A percentile compares a stretch with the other conserved stretches of the same genome.
Evolutionary conservation across 148 eudicot genomes (phyloP).

Genomic region (Bassia scoparia): DNA sequence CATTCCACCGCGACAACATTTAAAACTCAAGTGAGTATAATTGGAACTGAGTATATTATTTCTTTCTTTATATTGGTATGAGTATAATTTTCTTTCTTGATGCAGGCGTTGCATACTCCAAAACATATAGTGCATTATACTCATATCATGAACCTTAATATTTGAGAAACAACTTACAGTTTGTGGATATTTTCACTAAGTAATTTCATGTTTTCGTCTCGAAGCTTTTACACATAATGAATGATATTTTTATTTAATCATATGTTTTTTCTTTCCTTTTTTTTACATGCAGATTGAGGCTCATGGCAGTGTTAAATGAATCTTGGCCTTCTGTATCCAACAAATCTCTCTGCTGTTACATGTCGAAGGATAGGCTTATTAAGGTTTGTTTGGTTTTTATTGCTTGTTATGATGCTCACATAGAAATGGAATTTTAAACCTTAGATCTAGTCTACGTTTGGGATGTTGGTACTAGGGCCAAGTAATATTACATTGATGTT

Average conservation of each 20-base stretch:
- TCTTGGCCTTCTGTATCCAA: constrained; percentile 68
- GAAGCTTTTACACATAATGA: background rate
- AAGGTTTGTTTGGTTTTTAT: constrained; percentile 49
- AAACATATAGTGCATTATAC: constrained; percentile 84
- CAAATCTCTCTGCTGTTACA: constrained; percentile 74
- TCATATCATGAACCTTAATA: constrained; percentile 62
- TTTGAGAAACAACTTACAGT: constrained; percentile 79
- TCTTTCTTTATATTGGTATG: no score
- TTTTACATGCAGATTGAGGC: constrained; percentile 75
- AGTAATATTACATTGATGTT: constrained; percentile 51
- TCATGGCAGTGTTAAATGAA: constrained; percentile 96
- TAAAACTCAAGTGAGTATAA: no score
- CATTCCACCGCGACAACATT: no score
- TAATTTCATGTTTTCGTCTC: background rate
- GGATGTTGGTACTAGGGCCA: constrained; percentile 70
- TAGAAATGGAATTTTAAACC: constrained; percentile 15
- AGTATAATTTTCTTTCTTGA: background rate
- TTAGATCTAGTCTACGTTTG: constrained; percentile 51
- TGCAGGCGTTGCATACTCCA: constrained; percentile 90
- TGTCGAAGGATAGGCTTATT: constrained; percentile 87
- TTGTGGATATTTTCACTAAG: constrained; percentile 24
- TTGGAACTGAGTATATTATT: no score
- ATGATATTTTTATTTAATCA: background rate
- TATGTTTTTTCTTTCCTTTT: no score
- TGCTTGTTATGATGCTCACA: constrained; percentile 1